Percentiles rank a stretch among this genome's conserved stretches.
Evolutionary conservation across 805 yeast species (phyloP).

Genomic region (Wickerhamiella australiensis): DNA sequence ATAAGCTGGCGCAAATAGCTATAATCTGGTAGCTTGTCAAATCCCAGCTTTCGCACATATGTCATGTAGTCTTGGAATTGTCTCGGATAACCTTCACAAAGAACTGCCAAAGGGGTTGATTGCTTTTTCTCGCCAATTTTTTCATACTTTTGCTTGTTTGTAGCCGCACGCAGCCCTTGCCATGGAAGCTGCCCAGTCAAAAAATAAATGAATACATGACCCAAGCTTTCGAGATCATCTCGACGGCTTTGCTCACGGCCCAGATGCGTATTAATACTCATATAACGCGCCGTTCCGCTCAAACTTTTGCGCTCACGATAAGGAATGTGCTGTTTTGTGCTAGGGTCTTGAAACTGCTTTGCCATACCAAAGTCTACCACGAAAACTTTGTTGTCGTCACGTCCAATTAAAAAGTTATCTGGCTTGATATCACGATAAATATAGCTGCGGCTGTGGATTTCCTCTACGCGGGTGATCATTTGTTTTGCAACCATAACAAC

Average conservation of each 20-base stretch:
- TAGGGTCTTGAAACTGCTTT: slow-evolving; percentile 91
- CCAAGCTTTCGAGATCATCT: slow-evolving; percentile 91
- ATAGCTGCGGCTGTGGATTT: slow-evolving; percentile 76
- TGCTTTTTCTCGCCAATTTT: slow-evolving; percentile 94
- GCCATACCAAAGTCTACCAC: slow-evolving; percentile 98
- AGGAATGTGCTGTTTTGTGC: slow-evolving; percentile 89
- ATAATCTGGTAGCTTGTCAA: slow-evolving; percentile 91
- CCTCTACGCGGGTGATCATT: slow-evolving; percentile 78
- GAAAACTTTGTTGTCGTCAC: slow-evolving; percentile 74
- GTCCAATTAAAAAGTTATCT: slow-evolving; percentile 88
- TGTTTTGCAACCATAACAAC: slow-evolving; percentile 89
- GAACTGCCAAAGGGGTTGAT: slow-evolving; percentile 70
- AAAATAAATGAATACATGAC: slow-evolving; percentile 92
- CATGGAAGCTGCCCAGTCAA: slow-evolving; percentile 82
- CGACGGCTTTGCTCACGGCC: slow-evolving; percentile 95
- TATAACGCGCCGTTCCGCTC: slow-evolving; percentile 94
- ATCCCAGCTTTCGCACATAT: slow-evolving; percentile 74
- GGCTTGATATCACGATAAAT: slow-evolving; percentile 97
- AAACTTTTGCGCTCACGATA: slow-evolving; percentile 90
- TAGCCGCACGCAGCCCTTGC: slow-evolving; percentile 98
- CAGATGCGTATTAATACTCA: slow-evolving; percentile 93
- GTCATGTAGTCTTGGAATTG: slow-evolving; percentile 88
- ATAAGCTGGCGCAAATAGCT: slow-evolving; percentile 69
- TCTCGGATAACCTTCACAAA: slow-evolving; percentile 79
- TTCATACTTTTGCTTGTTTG: slow-evolving; percentile 94